Evolutionary conservation across 202 grass and related monocot species (phyloP).

Genomic region (Bolboschoenoplectus hybrid): DNA sequence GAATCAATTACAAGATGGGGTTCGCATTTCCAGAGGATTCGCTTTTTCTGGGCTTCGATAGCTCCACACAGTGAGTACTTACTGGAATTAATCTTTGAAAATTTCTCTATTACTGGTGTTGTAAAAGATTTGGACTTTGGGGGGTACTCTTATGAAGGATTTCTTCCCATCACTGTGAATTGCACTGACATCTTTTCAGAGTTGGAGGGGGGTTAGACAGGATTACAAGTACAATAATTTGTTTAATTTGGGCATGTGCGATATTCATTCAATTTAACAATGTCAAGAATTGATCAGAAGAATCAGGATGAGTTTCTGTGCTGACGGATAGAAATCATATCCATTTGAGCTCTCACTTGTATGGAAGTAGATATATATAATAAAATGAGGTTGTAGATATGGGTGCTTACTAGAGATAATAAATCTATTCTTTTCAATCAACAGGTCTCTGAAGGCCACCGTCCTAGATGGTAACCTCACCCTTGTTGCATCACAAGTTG

Average conservation of each 20-base stretch:
- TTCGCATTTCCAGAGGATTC: conserved; percentile 56
- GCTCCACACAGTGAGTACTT: conserved; percentile 79
- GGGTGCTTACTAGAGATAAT: neutral
- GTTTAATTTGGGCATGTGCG: neutral
- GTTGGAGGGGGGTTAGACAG: neutral
- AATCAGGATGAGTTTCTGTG: neutral
- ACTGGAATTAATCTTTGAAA: neutral
- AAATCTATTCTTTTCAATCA: conserved; percentile 1
- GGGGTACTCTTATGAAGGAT: conserved; percentile 20
- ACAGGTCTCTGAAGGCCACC: conserved; percentile 88
- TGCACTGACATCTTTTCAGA: neutral
- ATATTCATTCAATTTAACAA: neutral
- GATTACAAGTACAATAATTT: neutral
- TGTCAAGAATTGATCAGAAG: neutral
- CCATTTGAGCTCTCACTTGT: neutral
- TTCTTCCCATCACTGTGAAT: neutral
- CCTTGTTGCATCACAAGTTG: conserved; percentile 68
- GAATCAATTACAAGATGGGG: conserved; percentile 22
- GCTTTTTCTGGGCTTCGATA: conserved; percentile 90
- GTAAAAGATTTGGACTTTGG: neutral
- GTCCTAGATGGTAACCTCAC: conserved; percentile 65
- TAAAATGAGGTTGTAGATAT: neutral
- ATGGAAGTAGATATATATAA: neutral
- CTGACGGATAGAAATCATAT: neutral
- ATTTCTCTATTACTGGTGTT: neutral